Base-by-base conservation (phyloP, 225 moss, liverwort and hornwort genomes). In the Ulota crispa region DNA sequence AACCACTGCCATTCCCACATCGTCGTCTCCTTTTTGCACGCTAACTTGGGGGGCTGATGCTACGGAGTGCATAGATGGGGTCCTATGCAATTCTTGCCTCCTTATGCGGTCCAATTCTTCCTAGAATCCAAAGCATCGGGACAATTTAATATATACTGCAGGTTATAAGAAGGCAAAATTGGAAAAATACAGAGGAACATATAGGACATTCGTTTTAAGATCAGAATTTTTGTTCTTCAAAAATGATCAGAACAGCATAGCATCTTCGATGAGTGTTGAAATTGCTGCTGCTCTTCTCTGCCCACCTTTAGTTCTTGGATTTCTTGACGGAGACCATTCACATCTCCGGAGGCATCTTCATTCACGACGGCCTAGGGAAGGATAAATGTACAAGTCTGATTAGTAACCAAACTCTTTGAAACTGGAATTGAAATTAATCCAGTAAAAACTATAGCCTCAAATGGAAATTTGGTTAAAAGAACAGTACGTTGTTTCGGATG, bases 81-180 rank as follows among this genome's bases (percentile, higher is more conserved):
- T 89, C 83, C 90, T 89, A 47, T 88, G 88, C 53, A 89, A 86
- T 63, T 89, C 89, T 79, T 89, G 92, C 82, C 91, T 95, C 63
- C 94, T 91, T 70, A 93, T 65, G 37, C 95, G 95, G 73, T 92
- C 87, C 59, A 97, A 87, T 79, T 97, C 97, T 73, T 88, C 94
- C 97, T 97, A 82, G 7, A 68, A 83, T 53, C 67, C 39, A 21
- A 64, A 60, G 32, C 43, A 64, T 32, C 21, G 41, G 60, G 62
- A 68, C 72, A 80, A 52, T 21, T 73, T 8, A 36, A 54, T 72
- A 26, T 71, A 24, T 39, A 15, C n/a, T 59, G 4, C 45, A 72
- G 54, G 9, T 42, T 24, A 24, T 57, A 37, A 26, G 24, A 23
- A 41, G 55, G 45, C 9, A 80, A 28, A 54, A 54, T 16, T 43